Conservation (phyloP, 768 basidiomycete genomes). For the Lactifluus subvellereus region DNA sequence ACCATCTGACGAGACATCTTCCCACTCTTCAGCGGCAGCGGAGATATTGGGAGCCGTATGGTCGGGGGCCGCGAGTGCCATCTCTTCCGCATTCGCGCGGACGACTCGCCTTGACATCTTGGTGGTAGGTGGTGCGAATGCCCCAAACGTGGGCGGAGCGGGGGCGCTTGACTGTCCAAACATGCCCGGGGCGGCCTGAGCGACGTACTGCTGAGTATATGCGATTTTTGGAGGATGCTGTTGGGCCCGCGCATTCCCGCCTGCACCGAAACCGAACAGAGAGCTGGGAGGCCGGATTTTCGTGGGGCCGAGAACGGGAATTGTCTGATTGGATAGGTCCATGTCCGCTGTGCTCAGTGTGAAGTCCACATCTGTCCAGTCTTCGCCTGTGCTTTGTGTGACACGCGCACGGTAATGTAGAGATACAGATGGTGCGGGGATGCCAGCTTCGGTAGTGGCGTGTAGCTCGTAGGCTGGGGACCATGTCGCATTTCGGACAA, state of each 20-base stretch:
- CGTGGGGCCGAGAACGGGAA: constrained; percentile 18
- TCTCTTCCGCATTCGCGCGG: no score
- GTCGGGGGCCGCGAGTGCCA: background rate
- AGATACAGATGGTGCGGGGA: constrained; percentile 39
- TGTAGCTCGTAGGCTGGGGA: constrained; percentile 55
- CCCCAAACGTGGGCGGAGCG: no score
- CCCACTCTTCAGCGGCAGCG: background rate
- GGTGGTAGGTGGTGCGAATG: no score
- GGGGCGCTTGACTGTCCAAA: background rate
- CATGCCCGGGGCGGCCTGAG: no score
- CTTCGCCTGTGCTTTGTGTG: constrained; percentile 52
- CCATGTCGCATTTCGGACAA: constrained; percentile 49
- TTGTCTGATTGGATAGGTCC: constrained; percentile 37
- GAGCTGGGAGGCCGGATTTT: constrained; percentile 1
- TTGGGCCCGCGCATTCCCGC: background rate
- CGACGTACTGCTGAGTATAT: no score
- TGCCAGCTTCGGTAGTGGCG: constrained; percentile 39
- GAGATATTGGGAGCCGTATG: background rate
- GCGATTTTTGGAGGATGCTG: background rate
- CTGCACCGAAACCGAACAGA: background rate
- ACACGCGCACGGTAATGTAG: constrained; percentile 54
- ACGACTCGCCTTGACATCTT: no score
- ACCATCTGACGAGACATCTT: background rate
- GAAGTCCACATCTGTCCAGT: constrained; percentile 47
- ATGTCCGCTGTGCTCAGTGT: constrained; percentile 47